Conservation (phyloP, 768 basidiomycete species). For the Trametes punicea region DNA sequence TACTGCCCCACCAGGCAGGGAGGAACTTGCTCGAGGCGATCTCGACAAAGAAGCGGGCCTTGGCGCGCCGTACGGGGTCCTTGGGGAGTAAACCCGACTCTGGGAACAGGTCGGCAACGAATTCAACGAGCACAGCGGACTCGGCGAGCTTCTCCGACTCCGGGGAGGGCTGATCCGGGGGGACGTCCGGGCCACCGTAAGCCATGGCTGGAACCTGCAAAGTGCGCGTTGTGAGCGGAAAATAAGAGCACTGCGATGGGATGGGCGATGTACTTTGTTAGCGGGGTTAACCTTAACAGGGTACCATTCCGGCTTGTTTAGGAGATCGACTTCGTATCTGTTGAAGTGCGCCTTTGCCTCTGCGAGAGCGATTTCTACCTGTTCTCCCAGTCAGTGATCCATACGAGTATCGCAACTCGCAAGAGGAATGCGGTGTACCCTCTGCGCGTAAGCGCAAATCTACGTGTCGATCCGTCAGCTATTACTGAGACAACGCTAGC, state of each 20-base stretch:
- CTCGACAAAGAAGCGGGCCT: conserved; percentile 63
- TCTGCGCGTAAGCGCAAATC: conserved; percentile 59
- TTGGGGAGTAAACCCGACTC: conserved; percentile 46
- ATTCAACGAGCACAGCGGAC: conserved; percentile 63
- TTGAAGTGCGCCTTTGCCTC: conserved; percentile 50
- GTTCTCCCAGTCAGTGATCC: neutral
- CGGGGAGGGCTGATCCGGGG: conserved; percentile 54
- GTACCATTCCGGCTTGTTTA: conserved; percentile 70
- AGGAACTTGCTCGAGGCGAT: conserved; percentile 44
- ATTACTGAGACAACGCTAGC: conserved; percentile 38
- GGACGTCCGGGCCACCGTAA: conserved; percentile 57
- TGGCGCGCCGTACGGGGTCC: conserved; percentile 55
- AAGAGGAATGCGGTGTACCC: conserved; percentile 33
- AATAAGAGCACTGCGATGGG: neutral
- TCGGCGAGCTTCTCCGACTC: conserved; percentile 62
- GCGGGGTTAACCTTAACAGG: conserved; percentile 61
- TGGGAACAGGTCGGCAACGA: conserved; percentile 59
- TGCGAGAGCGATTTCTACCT: conserved; percentile 61
- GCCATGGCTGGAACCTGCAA: conserved; percentile 57
- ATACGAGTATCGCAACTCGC: neutral
- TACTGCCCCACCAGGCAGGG: conserved; percentile 36
- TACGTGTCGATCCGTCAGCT: neutral
- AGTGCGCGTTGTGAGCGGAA: neutral
- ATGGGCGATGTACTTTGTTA: conserved; percentile 46
- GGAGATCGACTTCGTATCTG: conserved; percentile 55